Conservation (phyloP, 495 filamentous ascomycete genomes). For the Hypoxylon trugodes region DNA sequence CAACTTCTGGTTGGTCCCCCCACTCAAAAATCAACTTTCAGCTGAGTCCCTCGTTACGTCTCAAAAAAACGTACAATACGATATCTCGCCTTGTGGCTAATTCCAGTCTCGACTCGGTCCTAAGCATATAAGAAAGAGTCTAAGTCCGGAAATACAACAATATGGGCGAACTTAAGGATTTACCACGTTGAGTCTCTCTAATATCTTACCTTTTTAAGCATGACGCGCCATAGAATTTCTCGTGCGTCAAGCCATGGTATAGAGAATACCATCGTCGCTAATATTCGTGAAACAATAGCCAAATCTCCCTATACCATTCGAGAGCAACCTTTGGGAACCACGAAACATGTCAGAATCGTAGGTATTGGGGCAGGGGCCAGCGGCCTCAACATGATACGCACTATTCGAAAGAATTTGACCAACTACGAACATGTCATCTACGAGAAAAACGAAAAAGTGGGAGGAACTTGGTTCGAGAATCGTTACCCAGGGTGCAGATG, state of each 20-base stretch:
- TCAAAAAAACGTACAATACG: conserved; percentile 6
- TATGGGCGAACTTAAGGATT: conserved; percentile 30
- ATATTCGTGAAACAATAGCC: conserved; percentile 9
- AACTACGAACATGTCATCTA: conserved; percentile 70
- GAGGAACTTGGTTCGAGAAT: conserved; percentile 69
- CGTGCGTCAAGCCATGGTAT: conserved; percentile 10
- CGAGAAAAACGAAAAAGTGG: conserved; percentile 78
- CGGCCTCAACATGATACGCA: conserved; percentile 57
- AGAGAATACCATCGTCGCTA: conserved; percentile 17
- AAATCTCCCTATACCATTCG: conserved; percentile 46
- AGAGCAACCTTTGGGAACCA: conserved; percentile 54
- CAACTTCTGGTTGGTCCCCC: conserved; percentile 35
- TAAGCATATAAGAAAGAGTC: conserved; percentile 29
- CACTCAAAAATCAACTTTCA: conserved; percentile 32
- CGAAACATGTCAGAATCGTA: conserved; percentile 56
- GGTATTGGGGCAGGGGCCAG: conserved; percentile 60
- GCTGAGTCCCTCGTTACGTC: conserved; percentile 34
- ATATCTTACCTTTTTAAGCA: conserved; percentile 25
- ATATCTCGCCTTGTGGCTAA: not conserved
- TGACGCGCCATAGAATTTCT: conserved; percentile 39
- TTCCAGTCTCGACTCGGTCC: not conserved
- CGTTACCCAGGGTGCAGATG: conserved; percentile 64
- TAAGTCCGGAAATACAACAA: conserved; percentile 7
- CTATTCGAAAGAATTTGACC: conserved; percentile 51
- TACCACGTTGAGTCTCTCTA: conserved; percentile 36